Percentiles rank a stretch among this genome's conserved stretches.
These are phyloP conservation scores for Psilocybe mexicana DNA, from an alignment of 1,284 basidiomycete genomes.

Conservation along the genomic window DNA sequence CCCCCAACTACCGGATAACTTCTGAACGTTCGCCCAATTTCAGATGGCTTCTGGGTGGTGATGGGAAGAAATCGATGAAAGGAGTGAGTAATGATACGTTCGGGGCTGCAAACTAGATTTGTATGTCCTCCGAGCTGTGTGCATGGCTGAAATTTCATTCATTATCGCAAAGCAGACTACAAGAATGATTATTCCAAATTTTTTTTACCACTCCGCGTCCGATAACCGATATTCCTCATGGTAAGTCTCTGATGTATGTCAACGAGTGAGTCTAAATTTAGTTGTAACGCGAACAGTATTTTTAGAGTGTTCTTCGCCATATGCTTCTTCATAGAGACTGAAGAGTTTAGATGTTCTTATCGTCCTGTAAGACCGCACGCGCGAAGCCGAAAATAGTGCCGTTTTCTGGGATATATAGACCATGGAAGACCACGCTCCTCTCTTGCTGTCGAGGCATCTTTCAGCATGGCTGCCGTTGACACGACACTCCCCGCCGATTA, in stretches of 20 bases:
- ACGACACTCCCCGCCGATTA: slow-evolving; percentile 13
- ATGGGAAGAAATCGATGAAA: too few species aligned
- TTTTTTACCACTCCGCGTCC: not conserved
- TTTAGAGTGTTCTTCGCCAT: slow-evolving; percentile 12
- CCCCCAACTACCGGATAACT: too few species aligned
- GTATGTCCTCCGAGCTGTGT: too few species aligned
- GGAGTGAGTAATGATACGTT: too few species aligned
- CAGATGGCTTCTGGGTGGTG: too few species aligned
- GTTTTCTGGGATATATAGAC: slow-evolving; percentile 1
- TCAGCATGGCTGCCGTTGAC: slow-evolving; percentile 12
- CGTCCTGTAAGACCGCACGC: slow-evolving; percentile 16
- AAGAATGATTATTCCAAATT: too few species aligned
- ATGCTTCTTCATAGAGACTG: slow-evolving; percentile 1
- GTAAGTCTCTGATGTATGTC: not conserved
- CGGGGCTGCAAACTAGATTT: too few species aligned
- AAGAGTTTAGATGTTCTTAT: slow-evolving; percentile 15
- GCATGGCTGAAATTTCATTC: too few species aligned
- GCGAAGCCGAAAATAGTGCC: slow-evolving; percentile 1
- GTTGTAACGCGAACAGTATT: slow-evolving; percentile 4
- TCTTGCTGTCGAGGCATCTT: not conserved
- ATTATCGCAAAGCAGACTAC: too few species aligned
- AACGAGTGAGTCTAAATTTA: not conserved
- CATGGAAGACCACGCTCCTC: not conserved
- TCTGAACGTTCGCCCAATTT: too few species aligned
- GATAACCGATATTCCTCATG: slow-evolving; percentile 1